Percentiles rank a stretch among this genome's conserved stretches.
phyloP scores from a whole-genome alignment of 1,139 yeast species.

The Candida albicans region DNA sequence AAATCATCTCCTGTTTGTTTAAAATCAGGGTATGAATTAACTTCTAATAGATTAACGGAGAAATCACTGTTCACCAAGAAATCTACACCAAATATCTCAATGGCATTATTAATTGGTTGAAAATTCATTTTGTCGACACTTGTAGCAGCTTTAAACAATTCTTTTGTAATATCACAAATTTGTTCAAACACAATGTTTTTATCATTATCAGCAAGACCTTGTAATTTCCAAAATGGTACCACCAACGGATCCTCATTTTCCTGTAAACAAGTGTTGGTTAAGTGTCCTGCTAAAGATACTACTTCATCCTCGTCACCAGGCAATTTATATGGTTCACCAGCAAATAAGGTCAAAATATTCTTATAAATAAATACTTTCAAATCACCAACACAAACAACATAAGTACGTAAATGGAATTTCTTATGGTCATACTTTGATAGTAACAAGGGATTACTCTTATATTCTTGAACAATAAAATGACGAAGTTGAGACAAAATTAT shows the following conservation, averaged over 20 bases:
- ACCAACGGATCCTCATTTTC: slow-evolving; percentile 50
- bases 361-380: slow-evolving; percentile 75
- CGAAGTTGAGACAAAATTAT: slow-evolving; percentile 84
- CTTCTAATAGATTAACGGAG: slow-evolving; percentile 68
- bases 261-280: slow-evolving; percentile 93
- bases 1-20: slow-evolving; percentile 87
- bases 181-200: slow-evolving; percentile 45
- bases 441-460: slow-evolving; percentile 65
- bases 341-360: slow-evolving; percentile 78
- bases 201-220: slow-evolving; percentile 34
- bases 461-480: slow-evolving; percentile 87
- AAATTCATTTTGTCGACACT: slow-evolving; percentile 81
- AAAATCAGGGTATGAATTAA: slow-evolving; percentile 94
- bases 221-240: slow-evolving; percentile 63
- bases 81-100: slow-evolving; percentile 88
- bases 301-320: slow-evolving; percentile 37
- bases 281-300: slow-evolving; percentile 63
- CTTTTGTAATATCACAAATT: slow-evolving; percentile 62
- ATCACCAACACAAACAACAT: slow-evolving; percentile 76
- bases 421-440: slow-evolving; percentile 58
- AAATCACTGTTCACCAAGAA: slow-evolving; percentile 64
- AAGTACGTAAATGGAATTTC: slow-evolving; percentile 87
- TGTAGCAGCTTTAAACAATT: slow-evolving; percentile 80
- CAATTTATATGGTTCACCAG: slow-evolving; percentile 50
- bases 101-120: slow-evolving; percentile 80